Base-by-base conservation (phyloP, 2,329 filamentous ascomycete genomes). In the Dothidotthia symphoricarpi region DNA sequence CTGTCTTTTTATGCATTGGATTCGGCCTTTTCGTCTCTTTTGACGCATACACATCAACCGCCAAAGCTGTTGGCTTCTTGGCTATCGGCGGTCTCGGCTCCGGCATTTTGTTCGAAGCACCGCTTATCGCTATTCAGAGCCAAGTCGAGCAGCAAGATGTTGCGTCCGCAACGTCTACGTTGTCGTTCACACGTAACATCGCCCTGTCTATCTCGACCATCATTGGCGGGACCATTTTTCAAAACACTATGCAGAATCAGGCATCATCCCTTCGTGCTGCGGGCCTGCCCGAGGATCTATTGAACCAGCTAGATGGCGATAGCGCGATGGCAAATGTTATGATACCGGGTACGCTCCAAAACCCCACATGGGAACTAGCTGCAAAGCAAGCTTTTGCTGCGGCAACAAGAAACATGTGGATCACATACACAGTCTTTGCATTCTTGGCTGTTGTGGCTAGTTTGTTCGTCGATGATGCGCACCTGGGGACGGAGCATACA, bases 311-410 rank as follows among this genome's bases (percentile, higher is more conserved):
- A 2, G 74, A 78, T 3, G 81, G 82, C 9, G 66, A 71, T 44
- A 74, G 75, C 39, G 79, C 83, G 16, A 75, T 79, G 15, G 75
- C 83, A 14, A 81, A 78, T 58, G 78, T 83, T 2, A 69, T 74
- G 38, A 48, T 79, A 5, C 75, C 85, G 3, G 68, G 71, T 6
- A 55, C 55, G 0, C 65, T 87, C 6, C 65, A 69, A 41, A 57
- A 67, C 0, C 64, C 70, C 0, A 62, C 61, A 1, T 70, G 78
- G 41, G 72, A 69, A 42, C 34, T 51, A 3, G 63, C 68, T 9
- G 66, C 71, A 0, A 69, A 71, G 31, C 47, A 61, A 11, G 68
- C 68, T 0, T 75, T 74, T 51, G 66, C 72, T 7, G 54, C 66
- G 28, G 66, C 67, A 14, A 61, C 70, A 39, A 60, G 67, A 35